Evolutionary conservation across 1,139 yeast genomes (phyloP).

Genomic region (Saccharomycopsis hybrid): DNA sequence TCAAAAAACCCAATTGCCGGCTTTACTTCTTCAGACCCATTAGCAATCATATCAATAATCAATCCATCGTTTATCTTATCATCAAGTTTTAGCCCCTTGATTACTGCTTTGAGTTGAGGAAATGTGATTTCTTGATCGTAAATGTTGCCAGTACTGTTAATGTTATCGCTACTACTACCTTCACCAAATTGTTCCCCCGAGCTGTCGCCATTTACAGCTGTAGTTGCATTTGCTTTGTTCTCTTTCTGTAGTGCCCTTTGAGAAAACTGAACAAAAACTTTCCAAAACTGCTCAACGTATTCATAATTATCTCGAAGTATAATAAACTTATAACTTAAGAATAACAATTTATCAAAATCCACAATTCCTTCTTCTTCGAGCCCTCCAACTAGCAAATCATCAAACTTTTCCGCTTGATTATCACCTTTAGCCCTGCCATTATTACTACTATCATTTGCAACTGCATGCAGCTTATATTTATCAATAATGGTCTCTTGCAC

Average conservation of each 20-base stretch:
- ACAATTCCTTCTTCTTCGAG: conserved; percentile 31
- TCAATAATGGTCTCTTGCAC: conserved; percentile 7
- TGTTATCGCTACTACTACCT: neutral
- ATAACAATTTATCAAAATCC: conserved; percentile 40
- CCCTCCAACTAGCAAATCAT: conserved; percentile 9
- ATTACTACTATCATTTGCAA: too few relatives aligned
- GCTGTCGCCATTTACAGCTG: too few relatives aligned
- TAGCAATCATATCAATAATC: conserved; percentile 39
- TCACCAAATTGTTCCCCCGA: too few relatives aligned
- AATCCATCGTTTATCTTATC: conserved; percentile 27
- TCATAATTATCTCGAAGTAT: conserved; percentile 33
- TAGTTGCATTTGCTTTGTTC: too few relatives aligned
- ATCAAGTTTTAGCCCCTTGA: conserved; percentile 29
- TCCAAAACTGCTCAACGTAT: conserved; percentile 36
- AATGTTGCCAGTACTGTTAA: conserved; percentile 21
- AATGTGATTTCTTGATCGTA: conserved; percentile 27
- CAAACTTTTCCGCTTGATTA: neutral
- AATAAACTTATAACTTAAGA: conserved; percentile 34
- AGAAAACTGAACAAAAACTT: conserved; percentile 27
- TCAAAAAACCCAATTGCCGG: conserved; percentile 15
- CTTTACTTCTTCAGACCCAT: conserved; percentile 29
- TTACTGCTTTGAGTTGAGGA: conserved; percentile 32
- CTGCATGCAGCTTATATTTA: conserved; percentile 8
- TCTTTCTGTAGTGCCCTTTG: conserved; percentile 20
- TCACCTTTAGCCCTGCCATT: too few relatives aligned